Base-by-base conservation (phyloP, 2,329 filamentous ascomycete species). In the Bertia moriformis region DNA sequence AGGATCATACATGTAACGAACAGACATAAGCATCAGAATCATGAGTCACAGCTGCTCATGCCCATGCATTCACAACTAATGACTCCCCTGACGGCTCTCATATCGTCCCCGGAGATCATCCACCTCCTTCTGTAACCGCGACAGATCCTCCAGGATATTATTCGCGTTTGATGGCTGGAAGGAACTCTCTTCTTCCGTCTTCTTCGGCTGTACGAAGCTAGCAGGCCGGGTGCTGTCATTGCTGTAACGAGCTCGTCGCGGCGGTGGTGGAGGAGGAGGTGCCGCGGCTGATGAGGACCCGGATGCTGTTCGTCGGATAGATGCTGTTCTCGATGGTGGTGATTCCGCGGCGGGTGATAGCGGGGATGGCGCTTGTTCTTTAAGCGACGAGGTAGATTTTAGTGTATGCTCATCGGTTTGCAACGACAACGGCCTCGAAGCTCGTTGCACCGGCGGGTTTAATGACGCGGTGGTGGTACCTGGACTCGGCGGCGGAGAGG, bases 1-100 rank as follows among this genome's bases (percentile, higher is more conserved):
- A n/a, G n/a, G n/a, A n/a, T n/a, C n/a, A n/a, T n/a, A n/a, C n/a
- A n/a, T n/a, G n/a, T n/a, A n/a, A n/a, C n/a, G n/a, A n/a, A n/a
- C n/a, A n/a, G n/a, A n/a, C n/a, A n/a, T n/a, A n/a, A n/a, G n/a
- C n/a, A n/a, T n/a, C n/a, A n/a, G n/a, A n/a, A n/a, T n/a, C n/a
- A n/a, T n/a, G n/a, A n/a, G n/a, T n/a, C n/a, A n/a, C n/a, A n/a
- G n/a, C n/a, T n/a, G n/a, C n/a, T n/a, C n/a, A n/a, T n/a, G n/a
- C n/a, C n/a, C 51, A 46, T 43, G 56, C 52, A 38, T 48, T 50
- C 50, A 52, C 54, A n/a, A n/a, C n/a, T 17, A 35, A 7, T 35
- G 32, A 35, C 32, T 35, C 7, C 10, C 32, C 15, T 35, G 10
- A 15, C 32, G 32, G 15, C 32, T 17, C 15, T 35, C 32, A 35